These are phyloP conservation scores for Aspergillus sclerotiicarbonarius DNA, from an alignment of 495 filamentous ascomycete genomes.

Conservation along the genomic window DNA sequence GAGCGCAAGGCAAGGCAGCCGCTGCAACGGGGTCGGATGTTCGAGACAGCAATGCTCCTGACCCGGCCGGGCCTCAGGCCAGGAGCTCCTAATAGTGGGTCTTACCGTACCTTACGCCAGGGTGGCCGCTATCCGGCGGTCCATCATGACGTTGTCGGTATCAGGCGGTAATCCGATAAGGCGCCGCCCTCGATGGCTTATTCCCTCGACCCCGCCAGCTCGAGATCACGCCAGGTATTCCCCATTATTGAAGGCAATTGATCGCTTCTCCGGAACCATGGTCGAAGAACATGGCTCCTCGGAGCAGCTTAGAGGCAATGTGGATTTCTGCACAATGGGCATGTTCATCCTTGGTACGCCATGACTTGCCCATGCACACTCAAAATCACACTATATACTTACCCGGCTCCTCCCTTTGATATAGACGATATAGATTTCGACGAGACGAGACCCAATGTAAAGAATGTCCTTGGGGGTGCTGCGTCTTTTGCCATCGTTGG, in stretches of 20 bases:
- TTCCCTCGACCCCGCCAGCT: slow-evolving; percentile 9
- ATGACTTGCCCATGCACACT: not conserved
- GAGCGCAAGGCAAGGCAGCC: not conserved
- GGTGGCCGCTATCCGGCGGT: not conserved
- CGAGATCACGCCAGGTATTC: not conserved
- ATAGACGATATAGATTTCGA: slow-evolving; percentile 88
- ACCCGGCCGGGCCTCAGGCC: slow-evolving; percentile 21
- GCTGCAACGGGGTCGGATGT: slow-evolving; percentile 19
- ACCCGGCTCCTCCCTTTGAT: slow-evolving; percentile 17
- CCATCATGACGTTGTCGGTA: slow-evolving; percentile 20
- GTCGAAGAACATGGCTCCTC: slow-evolving; percentile 1
- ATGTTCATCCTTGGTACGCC: slow-evolving; percentile 92
- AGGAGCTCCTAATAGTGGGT: slow-evolving; percentile 16
- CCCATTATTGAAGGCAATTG: not conserved
- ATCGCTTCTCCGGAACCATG: slow-evolving; percentile 15
- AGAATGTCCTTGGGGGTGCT: slow-evolving; percentile 78
- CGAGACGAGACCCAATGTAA: slow-evolving; percentile 51
- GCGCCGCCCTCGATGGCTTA: not conserved
- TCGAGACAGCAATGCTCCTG: slow-evolving; percentile 22
- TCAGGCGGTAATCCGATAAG: slow-evolving; percentile 8
- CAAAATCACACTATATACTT: slow-evolving; percentile 18
- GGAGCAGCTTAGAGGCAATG: slow-evolving; percentile 19
- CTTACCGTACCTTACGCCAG: slow-evolving; percentile 21
- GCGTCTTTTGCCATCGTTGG: slow-evolving; percentile 84
- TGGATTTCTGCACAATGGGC: slow-evolving; percentile 84